Conservation (phyloP, 73 alveolate genomes). For the Paramecium caudatum region DNA sequence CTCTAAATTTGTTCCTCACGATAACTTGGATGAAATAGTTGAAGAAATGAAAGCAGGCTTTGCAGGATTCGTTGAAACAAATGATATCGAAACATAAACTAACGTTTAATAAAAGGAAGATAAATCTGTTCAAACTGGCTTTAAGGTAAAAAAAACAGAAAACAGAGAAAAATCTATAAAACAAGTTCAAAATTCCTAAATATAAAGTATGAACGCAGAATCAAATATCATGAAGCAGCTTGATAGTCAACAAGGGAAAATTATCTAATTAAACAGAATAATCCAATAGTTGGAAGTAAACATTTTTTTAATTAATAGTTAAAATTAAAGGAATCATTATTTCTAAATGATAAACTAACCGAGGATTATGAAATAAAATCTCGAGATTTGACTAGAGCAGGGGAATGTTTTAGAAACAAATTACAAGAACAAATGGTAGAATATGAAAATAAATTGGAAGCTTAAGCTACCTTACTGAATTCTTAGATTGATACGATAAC, state of each 20-base stretch:
- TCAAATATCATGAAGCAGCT: background rate
- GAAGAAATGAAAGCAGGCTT: constrained; percentile 30
- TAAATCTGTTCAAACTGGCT: constrained; percentile 5
- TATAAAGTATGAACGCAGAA: background rate
- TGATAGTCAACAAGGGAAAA: background rate
- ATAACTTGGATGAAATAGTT: constrained; percentile 14
- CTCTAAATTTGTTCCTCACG: constrained; percentile 23
- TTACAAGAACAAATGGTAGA: background rate
- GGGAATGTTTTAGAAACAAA: background rate
- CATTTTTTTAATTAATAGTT: background rate
- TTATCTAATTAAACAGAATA: background rate
- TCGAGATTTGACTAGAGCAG: background rate
- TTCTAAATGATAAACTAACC: background rate
- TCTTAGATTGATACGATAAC: background rate
- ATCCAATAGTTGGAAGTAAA: constrained; percentile 1
- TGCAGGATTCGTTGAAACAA: background rate
- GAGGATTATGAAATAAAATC: background rate
- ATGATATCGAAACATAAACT: background rate
- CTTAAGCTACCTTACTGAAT: background rate
- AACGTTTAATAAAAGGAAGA: background rate
- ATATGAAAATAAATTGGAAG: constrained; percentile 20
- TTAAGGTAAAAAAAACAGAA: background rate
- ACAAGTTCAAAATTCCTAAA: background rate
- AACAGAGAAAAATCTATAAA: background rate
- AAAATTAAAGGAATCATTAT: constrained; percentile 29